Evolutionary conservation across 192 early-diverging fungal genomes (phyloP), one percentile per base, ranked within the genome.

Genomic region (Rhizoclosmatium globosum): DNA sequence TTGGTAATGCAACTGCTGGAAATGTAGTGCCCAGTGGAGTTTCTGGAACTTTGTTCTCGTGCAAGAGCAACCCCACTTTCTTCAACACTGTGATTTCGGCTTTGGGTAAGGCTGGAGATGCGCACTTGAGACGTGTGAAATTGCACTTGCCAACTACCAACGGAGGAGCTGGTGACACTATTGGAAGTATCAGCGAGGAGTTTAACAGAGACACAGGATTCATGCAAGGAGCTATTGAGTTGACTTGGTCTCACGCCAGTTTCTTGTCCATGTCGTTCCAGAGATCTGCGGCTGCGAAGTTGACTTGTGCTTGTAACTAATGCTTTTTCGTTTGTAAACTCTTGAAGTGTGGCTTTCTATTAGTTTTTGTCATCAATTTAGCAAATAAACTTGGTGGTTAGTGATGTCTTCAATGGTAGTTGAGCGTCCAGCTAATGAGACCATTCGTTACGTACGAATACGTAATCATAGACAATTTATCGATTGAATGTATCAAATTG

Each of bases 211-310:
- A 61, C 46, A 84, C 82, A 2, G 94, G 94, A 0, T 86, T 79
- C 47, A 84, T 85, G 19, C 84, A 78, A 3, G 93, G 93, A 0
- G 94, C 92, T 7, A 50, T 68, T 0, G 85, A 94, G 59, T 78
- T 95, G 72, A 94, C 93, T 0, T 94, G 94, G 94, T 89, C 86
- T 58, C 90, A 94, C 73, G 92, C 89, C 1, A 82, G 89, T 0
- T 87, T 92, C 23, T 68, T 90, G 53, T 74, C 13, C 9, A 68
- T 68, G 67, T 13, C 39, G 13, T 9, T 7, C 2, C 42, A 41
- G 13, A 41, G 67, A 57, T 57, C 53, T 57, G 11, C 53, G 11
- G n/a, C 53, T n/a, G 53, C 13, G 0, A 57, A 57, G n/a, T n/a
- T 57, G n/a, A 11, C 11, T 11, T 57, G 53, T 57, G 53, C 53